Percentiles rank a stretch among this genome's conserved stretches.
Evolutionary conservation across 2,329 filamentous ascomycete species (phyloP).

Genomic region (Monilinia vaccinii-corymbosi): DNA sequence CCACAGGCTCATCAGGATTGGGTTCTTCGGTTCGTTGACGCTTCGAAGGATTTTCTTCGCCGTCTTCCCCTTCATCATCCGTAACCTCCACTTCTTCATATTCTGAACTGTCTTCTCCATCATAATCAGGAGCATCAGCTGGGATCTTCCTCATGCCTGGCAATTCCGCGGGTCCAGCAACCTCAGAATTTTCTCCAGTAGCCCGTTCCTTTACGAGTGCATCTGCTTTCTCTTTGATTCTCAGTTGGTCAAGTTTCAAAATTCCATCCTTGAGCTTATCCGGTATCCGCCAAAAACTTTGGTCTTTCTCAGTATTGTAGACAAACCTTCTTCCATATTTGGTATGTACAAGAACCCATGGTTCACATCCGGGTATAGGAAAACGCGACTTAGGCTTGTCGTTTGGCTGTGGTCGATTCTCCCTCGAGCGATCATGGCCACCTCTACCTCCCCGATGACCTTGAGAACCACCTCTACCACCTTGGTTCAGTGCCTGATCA

Average conservation of each 20-base stretch:
- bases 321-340: constrained; percentile 85
- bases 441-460: constrained; percentile 41
- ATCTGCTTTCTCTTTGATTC: constrained; percentile 49
- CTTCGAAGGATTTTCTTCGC: constrained; percentile 40
- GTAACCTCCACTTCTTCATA: constrained; percentile 47
- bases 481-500: constrained; percentile 18
- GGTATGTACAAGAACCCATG: constrained; percentile 90
- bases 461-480: constrained; percentile 34
- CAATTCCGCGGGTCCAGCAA: constrained; percentile 22
- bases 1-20: constrained; percentile 43
- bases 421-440: constrained; percentile 41
- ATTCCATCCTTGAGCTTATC: constrained; percentile 76
- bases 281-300: constrained; percentile 94
- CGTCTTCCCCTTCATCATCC: constrained; percentile 42
- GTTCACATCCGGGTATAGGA: constrained; percentile 68
- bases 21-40: constrained; percentile 40
- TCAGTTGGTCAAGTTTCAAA: constrained; percentile 61
- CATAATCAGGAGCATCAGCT: constrained; percentile 25
- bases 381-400: constrained; percentile 78
- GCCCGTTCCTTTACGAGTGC: constrained; percentile 21
- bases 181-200: constrained; percentile 22
- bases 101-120: constrained; percentile 53
- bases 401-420: constrained; percentile 49
- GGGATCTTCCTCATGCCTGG: constrained; percentile 14
- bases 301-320: constrained; percentile 75